phyloP scores from a whole-genome alignment of 1,284 basidiomycete genomes.

The Boletus smithii region DNA sequence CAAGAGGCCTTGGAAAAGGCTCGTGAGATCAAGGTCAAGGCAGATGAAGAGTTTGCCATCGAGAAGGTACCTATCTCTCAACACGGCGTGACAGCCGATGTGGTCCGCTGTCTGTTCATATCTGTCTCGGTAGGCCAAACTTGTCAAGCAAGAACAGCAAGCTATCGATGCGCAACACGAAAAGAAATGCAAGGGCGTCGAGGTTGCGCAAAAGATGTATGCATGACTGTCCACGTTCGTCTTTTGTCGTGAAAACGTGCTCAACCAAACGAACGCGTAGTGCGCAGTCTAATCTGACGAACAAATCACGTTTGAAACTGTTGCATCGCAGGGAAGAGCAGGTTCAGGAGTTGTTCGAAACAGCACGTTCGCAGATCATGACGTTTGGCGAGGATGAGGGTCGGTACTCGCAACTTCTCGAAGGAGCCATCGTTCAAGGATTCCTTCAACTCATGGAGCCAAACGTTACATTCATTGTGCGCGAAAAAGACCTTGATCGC shows the following conservation, averaged over 20 bases:
- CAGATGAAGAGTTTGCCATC: constrained; percentile 95
- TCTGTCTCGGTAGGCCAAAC: constrained; percentile 67
- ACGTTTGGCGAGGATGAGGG: constrained; percentile 67
- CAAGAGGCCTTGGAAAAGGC: constrained; percentile 96
- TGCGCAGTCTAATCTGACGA: constrained; percentile 93
- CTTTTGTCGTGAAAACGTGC: background rate
- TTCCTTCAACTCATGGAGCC: constrained; percentile 71
- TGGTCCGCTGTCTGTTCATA: background rate
- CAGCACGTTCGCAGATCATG: constrained; percentile 63
- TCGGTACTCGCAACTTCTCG: constrained; percentile 75
- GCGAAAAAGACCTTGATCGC: constrained; percentile 57
- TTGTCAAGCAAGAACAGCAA: constrained; percentile 91
- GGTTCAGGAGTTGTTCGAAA: constrained; percentile 84
- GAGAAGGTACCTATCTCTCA: constrained; percentile 67
- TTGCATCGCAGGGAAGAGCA: constrained; percentile 92
- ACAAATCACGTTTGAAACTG: constrained; percentile 90
- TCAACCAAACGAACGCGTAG: constrained; percentile 41
- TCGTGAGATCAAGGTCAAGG: constrained; percentile 93
- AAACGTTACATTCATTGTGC: constrained; percentile 57
- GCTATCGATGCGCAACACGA: constrained; percentile 90
- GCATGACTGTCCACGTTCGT: constrained; percentile 24
- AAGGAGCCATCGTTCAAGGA: constrained; percentile 81
- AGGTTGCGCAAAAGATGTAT: constrained; percentile 94
- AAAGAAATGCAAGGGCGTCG: constrained; percentile 90
- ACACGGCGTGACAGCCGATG: background rate